phyloP scores from a whole-genome alignment of 1,284 basidiomycete genomes.

The Irpex rosettiformis region DNA sequence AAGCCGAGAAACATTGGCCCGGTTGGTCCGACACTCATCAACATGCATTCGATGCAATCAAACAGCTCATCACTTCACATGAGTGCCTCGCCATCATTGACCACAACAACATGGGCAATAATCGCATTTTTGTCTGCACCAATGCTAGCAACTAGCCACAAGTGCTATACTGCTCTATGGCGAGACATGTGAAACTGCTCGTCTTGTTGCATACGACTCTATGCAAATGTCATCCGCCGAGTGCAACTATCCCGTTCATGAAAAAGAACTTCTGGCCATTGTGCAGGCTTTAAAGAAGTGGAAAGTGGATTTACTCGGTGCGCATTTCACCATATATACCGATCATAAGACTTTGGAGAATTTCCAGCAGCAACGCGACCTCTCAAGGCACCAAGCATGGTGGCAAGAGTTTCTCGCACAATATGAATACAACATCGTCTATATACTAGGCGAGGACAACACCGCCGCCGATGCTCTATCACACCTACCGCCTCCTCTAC shows the following conservation, averaged over 20 bases:
- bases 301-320: background rate
- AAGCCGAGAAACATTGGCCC: background rate
- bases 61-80: constrained; percentile 2
- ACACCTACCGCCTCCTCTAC: constrained; percentile 9
- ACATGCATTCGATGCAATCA: constrained; percentile 1
- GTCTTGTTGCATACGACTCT: constrained; percentile 17
- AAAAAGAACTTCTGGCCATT: constrained; percentile 24
- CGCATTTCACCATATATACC: constrained; percentile 1
- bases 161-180: constrained; percentile 15
- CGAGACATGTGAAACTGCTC: background rate
- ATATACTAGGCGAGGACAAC: constrained; percentile 26
- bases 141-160: constrained; percentile 1
- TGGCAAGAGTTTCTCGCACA: constrained; percentile 8
- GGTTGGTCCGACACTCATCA: background rate
- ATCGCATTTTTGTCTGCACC: constrained; percentile 2
- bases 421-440: background rate
- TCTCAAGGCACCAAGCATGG: background rate
- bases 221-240: constrained; percentile 16
- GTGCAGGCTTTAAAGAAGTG: constrained; percentile 8
- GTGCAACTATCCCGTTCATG: constrained; percentile 27
- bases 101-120: constrained; percentile 7
- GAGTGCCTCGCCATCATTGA: constrained; percentile 10
- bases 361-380: background rate
- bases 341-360: constrained; percentile 1
- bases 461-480: constrained; percentile 5